phyloP scores from a whole-genome alignment of 495 filamentous ascomycete genomes.

The Penicillium lagena region DNA sequence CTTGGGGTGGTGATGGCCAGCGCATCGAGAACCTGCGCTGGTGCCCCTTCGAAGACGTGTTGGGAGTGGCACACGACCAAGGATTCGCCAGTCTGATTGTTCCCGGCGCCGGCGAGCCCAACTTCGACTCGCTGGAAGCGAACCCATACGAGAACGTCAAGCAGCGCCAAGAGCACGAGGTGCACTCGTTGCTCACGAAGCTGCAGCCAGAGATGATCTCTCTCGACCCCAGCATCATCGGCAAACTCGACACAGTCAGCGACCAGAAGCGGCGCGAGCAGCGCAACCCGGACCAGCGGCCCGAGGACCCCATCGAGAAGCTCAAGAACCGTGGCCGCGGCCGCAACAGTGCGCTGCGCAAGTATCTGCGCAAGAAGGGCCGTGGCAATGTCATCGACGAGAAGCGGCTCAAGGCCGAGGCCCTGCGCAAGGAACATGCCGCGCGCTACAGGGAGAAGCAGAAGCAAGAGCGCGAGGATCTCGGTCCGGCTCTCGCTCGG shows the following conservation, averaged over 20 bases:
- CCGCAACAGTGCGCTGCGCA: slow-evolving; percentile 84
- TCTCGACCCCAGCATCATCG: slow-evolving; percentile 83
- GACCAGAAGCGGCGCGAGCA: slow-evolving; percentile 66
- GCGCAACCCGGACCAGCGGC: slow-evolving; percentile 66
- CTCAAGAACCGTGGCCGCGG: slow-evolving; percentile 73
- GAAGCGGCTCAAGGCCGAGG: slow-evolving; percentile 62
- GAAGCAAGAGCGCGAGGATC: slow-evolving; percentile 51
- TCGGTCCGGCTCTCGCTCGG: slow-evolving; percentile 65
- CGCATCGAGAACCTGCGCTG: slow-evolving; percentile 74
- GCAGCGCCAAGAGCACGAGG: slow-evolving; percentile 89
- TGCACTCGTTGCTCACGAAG: slow-evolving; percentile 83
- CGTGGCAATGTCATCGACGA: slow-evolving; percentile 90
- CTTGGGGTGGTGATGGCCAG: slow-evolving; percentile 83
- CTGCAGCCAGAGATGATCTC: slow-evolving; percentile 96
- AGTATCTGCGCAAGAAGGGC: slow-evolving; percentile 83
- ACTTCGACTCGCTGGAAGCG: slow-evolving; percentile 87
- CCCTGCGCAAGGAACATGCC: slow-evolving; percentile 56
- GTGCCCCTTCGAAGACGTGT: slow-evolving; percentile 92
- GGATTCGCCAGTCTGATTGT: slow-evolving; percentile 87
- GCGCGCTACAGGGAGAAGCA: slow-evolving; percentile 58
- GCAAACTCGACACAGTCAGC: slow-evolving; percentile 72
- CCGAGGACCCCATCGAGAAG: slow-evolving; percentile 62
- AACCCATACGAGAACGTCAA: slow-evolving; percentile 97
- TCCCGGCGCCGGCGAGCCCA: slow-evolving; percentile 90
- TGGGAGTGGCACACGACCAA: slow-evolving; percentile 76